phyloP scores from a whole-genome alignment of 2,329 filamentous ascomycete genomes.

The Pestalotiopsis sp. region DNA sequence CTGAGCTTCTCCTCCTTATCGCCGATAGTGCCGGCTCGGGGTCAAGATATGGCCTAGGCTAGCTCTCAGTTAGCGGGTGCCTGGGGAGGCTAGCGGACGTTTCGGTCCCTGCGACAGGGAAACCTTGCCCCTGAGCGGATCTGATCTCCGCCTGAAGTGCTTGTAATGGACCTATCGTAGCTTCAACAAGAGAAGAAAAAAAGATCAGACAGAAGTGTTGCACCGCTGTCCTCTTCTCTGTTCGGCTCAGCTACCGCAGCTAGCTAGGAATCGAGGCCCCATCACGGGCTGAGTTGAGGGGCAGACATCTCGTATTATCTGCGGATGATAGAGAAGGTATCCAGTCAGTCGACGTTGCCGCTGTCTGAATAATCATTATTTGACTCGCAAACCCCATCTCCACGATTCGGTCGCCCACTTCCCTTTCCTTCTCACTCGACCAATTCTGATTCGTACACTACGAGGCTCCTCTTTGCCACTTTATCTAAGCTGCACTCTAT shows the following conservation, averaged over 20 bases:
- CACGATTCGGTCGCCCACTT: neutral
- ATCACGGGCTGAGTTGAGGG: neutral
- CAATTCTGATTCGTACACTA: neutral
- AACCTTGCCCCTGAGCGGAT: slow-evolving; percentile 5
- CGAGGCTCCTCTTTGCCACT: slow-evolving; percentile 12
- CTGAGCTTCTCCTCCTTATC: neutral
- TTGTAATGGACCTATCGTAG: neutral
- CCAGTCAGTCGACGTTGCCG: neutral
- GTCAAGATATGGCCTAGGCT: neutral
- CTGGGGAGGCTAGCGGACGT: neutral
- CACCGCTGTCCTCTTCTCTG: slow-evolving; percentile 12
- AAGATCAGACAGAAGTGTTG: slow-evolving; percentile 2
- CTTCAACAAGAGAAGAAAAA: neutral
- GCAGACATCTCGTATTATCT: neutral
- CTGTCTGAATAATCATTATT: neutral
- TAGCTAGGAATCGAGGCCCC: neutral
- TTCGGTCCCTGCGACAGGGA: neutral
- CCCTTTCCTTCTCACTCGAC: neutral
- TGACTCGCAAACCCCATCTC: neutral
- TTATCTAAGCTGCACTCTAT: neutral
- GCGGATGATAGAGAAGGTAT: neutral
- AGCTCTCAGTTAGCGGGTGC: neutral
- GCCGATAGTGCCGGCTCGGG: neutral
- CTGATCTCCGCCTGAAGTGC: slow-evolving; percentile 3
- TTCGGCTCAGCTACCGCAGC: neutral